These are phyloP conservation scores for Termitomyces sp. DNA, from an alignment of 768 basidiomycete species.

Conservation along the genomic window DNA sequence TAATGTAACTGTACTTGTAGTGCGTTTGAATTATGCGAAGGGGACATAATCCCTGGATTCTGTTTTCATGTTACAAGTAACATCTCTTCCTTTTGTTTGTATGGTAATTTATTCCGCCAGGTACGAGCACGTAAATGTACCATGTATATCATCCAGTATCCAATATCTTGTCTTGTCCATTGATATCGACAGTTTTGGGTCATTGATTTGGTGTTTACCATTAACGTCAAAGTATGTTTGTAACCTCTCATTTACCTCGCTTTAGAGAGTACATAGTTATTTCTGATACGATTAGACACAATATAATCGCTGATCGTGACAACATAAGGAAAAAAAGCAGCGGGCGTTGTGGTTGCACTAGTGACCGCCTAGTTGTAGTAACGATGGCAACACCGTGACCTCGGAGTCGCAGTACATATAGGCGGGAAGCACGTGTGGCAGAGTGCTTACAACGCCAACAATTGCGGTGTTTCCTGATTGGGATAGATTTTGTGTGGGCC, in stretches of 20 bases:
- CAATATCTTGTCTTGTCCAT: not conserved
- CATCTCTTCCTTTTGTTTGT: not conserved
- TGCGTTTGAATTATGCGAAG: slow-evolving; percentile 4
- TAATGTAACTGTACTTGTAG: slow-evolving; percentile 14
- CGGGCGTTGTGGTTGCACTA: too few relatives aligned
- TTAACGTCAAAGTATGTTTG: not conserved
- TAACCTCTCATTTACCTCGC: not conserved
- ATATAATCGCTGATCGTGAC: too few relatives aligned
- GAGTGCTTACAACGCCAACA: not conserved
- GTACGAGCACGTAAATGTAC: not conserved
- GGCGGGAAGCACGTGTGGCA: not conserved
- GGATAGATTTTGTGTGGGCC: slow-evolving; percentile 2
- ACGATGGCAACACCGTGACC: not conserved
- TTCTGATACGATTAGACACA: too few relatives aligned
- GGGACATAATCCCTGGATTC: not conserved
- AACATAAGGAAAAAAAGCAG: too few relatives aligned
- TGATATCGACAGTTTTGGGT: not conserved
- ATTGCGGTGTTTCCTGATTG: slow-evolving; percentile 3
- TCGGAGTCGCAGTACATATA: too few relatives aligned
- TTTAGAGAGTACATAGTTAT: too few relatives aligned
- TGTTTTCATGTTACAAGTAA: not conserved
- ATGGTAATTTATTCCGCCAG: not conserved
- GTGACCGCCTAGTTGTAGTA: too few relatives aligned
- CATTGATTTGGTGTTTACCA: not conserved
- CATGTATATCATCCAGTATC: not conserved